A percentile compares a stretch with the other conserved stretches of the same genome.
These are phyloP conservation scores for Cutaneotrichosporon sp. DNA, from an alignment of 1,284 basidiomycete species.

Conservation along the genomic window DNA sequence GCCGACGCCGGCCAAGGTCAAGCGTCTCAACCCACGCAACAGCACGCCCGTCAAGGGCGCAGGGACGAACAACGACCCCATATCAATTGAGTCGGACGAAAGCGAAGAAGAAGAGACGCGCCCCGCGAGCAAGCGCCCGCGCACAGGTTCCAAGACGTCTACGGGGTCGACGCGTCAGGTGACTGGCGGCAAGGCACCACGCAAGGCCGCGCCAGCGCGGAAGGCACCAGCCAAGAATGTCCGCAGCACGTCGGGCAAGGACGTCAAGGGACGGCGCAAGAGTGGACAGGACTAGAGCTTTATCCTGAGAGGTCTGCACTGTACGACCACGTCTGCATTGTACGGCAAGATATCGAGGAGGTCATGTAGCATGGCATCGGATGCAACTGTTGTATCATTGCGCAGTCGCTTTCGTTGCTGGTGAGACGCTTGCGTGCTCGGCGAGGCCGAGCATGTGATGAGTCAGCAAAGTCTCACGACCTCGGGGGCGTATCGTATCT, in stretches of 20 bases:
- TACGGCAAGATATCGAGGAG: neutral
- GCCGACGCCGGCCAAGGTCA: conserved; percentile 14
- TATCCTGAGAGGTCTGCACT: neutral
- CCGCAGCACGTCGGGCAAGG: conserved; percentile 10
- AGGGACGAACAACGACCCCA: conserved; percentile 41
- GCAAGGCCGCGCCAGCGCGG: conserved; percentile 16
- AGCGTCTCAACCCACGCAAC: conserved; percentile 12
- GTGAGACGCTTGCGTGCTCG: neutral
- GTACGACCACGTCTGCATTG: neutral
- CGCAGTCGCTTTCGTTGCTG: neutral
- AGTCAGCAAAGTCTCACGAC: neutral
- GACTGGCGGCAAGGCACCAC: conserved; percentile 29
- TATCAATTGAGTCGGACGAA: conserved; percentile 36
- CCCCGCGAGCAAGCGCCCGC: conserved; percentile 28
- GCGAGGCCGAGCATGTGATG: neutral
- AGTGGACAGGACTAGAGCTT: conserved; percentile 5
- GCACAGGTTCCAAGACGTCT: conserved; percentile 23
- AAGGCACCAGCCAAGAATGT: conserved; percentile 12
- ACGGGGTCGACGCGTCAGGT: conserved; percentile 22
- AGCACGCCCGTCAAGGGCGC: conserved; percentile 16
- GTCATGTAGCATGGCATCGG: neutral
- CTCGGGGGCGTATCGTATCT: too few species aligned
- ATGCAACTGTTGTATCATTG: conserved; percentile 1
- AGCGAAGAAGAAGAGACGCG: conserved; percentile 24
- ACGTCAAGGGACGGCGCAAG: conserved; percentile 14